Evolutionary conservation across 495 filamentous ascomycete genomes (phyloP), one percentile per base, ranked within the genome.

Genomic region (Penicillium daleae): DNA sequence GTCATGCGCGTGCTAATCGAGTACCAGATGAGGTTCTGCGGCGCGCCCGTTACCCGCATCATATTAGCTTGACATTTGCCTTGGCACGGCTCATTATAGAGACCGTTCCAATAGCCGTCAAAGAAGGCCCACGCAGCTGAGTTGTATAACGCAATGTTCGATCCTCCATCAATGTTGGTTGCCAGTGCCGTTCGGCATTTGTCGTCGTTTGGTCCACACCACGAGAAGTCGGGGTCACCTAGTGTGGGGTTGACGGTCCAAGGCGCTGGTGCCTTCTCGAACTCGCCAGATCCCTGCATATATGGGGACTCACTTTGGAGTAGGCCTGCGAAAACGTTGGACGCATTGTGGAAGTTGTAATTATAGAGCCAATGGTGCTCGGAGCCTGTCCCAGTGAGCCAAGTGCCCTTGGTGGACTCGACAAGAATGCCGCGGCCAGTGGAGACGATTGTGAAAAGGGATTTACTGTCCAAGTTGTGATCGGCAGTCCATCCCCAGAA

Each of bases 401-500:
- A 81, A 19, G 74, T 81, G 0, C 65, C 77, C 33, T 70, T 65
- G 50, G 72, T 81, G 2, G 79, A 70, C 68, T 85, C 81, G 31
- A 86, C 68, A 7, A 86, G 71, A 5, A 80, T 69, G 13, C 84
- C 83, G 5, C 83, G 78, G 17, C 80, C 84, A 1, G 78, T 80
- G 17, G 80, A 78, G 59, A 86, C 80, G 59, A 74, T 79, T 4
- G 71, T 75, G 13, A 72, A 52, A 6, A 65, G 26, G 0, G 68
- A 69, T 4, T 62, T 32, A 42, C 73, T 71, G 63, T 86, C 82
- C 0, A 86, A 75, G 53, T 78, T 74, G 60, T 86, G 84, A 66
- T 86, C 84, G 0, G 83, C 82, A n/a, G 82, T 84, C 85, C 84
- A 87, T 21, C 80, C 81, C 84, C 86, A 88, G 68, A 87, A 78